These are phyloP conservation scores for Neurospora sp. DNA, from an alignment of 2,329 filamentous ascomycete species.

Conservation along the genomic window DNA sequence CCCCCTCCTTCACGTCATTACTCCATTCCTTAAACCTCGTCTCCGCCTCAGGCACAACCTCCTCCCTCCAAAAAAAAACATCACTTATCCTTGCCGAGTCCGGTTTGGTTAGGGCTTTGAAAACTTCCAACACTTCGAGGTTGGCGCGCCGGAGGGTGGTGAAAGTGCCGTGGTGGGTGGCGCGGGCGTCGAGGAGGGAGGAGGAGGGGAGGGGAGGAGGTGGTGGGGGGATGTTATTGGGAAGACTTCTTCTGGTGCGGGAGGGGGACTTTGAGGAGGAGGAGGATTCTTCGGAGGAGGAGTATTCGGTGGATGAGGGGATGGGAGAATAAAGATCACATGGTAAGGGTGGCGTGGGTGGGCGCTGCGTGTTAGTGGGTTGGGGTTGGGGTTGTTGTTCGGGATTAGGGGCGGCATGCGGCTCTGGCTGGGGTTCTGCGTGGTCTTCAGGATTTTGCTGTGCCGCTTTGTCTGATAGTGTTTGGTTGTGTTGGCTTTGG, in stretches of 20 bases:
- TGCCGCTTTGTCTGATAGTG: too few species aligned
- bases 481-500: too few species aligned
- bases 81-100: constrained; percentile 3
- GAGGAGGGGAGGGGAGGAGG: neutral
- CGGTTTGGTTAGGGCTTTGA: constrained; percentile 7
- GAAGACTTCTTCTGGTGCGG: neutral
- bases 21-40: neutral
- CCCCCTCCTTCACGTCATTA: neutral
- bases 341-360: too few species aligned
- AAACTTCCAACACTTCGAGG: constrained; percentile 2
- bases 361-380: too few species aligned
- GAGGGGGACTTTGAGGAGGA: neutral
- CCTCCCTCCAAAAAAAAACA: constrained; percentile 2
- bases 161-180: constrained; percentile 5
- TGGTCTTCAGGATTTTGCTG: too few species aligned
- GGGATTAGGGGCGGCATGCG: too few species aligned
- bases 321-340: too few species aligned
- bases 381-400: too few species aligned
- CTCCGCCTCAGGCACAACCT: neutral
- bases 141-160: constrained; percentile 8
- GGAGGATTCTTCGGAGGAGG: too few species aligned
- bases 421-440: too few species aligned
- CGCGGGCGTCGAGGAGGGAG: neutral
- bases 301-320: too few species aligned
- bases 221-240: neutral